phyloP scores from a whole-genome alignment of 176 grass and related monocot genomes.

The Saccharum spontaneum region DNA sequence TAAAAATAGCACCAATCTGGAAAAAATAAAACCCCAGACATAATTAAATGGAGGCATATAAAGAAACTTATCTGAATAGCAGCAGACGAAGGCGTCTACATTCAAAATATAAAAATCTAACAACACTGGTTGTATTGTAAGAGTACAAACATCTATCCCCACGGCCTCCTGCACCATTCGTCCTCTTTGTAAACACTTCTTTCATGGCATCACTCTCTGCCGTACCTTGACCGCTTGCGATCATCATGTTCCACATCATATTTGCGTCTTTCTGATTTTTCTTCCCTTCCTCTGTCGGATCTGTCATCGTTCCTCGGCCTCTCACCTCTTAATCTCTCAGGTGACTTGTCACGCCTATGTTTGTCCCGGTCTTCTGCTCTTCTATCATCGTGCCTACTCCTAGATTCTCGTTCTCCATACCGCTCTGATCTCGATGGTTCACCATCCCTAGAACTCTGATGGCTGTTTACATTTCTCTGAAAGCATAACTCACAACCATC shows the following conservation, averaged over 20 bases:
- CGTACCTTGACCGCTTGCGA: conserved; percentile 12
- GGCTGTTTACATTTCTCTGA: conserved; percentile 55
- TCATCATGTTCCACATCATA: conserved; percentile 22
- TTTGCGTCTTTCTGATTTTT: conserved; percentile 35
- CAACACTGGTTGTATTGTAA: conserved; percentile 3
- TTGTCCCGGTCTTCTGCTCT: conserved; percentile 27
- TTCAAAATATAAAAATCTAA: background rate
- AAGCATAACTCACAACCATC: conserved; percentile 9
- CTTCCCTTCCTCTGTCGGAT: conserved; percentile 24
- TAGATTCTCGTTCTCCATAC: conserved; percentile 34
- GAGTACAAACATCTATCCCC: conserved; percentile 21
- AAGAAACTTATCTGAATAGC: background rate
- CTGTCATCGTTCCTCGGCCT: conserved; percentile 28
- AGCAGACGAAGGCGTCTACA: background rate
- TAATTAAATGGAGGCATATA: background rate
- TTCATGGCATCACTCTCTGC: conserved; percentile 17
- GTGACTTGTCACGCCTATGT: conserved; percentile 23
- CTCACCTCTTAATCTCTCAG: conserved; percentile 42
- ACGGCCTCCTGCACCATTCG: background rate
- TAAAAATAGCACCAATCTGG: background rate
- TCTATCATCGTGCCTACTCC: conserved; percentile 18
- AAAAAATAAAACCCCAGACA: background rate
- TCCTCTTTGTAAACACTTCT: background rate
- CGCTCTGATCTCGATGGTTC: conserved; percentile 42
- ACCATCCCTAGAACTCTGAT: conserved; percentile 41